Percentiles rank a stretch among this genome's conserved stretches.
These are phyloP conservation scores for Sinapis alba DNA, from an alignment of 441 rosid species.

Conservation along the genomic window DNA sequence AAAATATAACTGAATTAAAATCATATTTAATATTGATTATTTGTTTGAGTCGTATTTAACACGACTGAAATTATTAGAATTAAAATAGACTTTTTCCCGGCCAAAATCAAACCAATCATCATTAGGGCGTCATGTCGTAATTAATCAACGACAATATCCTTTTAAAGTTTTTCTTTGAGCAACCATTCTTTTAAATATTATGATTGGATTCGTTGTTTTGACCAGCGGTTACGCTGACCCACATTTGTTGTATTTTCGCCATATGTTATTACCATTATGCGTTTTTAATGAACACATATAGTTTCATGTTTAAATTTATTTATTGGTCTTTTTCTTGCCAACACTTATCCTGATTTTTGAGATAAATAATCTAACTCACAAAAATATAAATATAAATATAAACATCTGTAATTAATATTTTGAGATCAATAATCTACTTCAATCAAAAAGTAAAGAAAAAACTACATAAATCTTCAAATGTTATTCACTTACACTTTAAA, in stretches of 20 bases:
- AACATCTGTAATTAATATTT: neutral
- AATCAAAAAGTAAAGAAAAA: no score
- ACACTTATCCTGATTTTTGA: no score
- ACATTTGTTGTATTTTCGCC: neutral
- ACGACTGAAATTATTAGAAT: no score
- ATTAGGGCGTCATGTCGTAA: neutral
- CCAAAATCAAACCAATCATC: slow-evolving; percentile 12
- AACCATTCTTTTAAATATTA: neutral
- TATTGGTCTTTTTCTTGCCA: no score
- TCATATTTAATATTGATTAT: no score
- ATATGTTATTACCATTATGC: neutral
- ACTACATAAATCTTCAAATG: no score
- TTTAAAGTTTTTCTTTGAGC: neutral
- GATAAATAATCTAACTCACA: neutral
- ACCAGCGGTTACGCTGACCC: neutral
- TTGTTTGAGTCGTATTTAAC: no score
- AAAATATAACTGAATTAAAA: no score
- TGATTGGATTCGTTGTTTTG: slow-evolving; percentile 1
- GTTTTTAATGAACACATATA: neutral
- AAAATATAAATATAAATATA: neutral
- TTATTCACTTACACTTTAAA: no score
- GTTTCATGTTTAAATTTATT: no score
- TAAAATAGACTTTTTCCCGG: no score
- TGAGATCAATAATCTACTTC: neutral
- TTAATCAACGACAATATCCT: neutral